Evolutionary conservation across 1,284 basidiomycete genomes (phyloP).

Genomic region (Ceratobasidium sp.): DNA sequence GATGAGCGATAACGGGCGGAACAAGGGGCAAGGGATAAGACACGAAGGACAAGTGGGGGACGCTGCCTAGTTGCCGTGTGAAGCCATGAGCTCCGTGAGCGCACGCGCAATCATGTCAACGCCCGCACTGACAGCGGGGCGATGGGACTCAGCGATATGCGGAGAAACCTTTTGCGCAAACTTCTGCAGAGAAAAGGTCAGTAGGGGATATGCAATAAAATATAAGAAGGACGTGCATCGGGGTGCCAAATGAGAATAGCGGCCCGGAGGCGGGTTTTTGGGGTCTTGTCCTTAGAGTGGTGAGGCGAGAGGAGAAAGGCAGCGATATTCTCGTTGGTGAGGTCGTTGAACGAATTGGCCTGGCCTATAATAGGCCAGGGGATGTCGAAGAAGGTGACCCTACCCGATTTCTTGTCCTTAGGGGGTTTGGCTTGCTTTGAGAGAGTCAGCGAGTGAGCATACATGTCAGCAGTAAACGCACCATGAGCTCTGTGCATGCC

Average conservation of each 20-base stretch:
- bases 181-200: constrained; percentile 28
- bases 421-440: constrained; percentile 26
- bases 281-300: constrained; percentile 41
- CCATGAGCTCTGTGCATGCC: constrained; percentile 30
- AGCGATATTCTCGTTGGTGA: constrained; percentile 39
- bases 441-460: constrained; percentile 14
- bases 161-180: constrained; percentile 34
- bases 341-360: constrained; percentile 27
- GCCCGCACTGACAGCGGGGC: constrained; percentile 31
- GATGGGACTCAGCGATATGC: constrained; percentile 26
- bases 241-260: constrained; percentile 43
- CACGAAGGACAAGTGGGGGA: background rate
- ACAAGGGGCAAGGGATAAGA: too few species aligned
- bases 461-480: background rate
- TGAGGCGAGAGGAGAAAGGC: constrained; percentile 8
- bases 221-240: constrained; percentile 36
- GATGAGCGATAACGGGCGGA: too few species aligned
- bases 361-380: constrained; percentile 42
- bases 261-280: constrained; percentile 37
- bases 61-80: constrained; percentile 22
- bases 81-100: constrained; percentile 36
- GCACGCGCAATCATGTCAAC: constrained; percentile 39
- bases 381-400: constrained; percentile 40
- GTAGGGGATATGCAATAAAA: constrained; percentile 25
- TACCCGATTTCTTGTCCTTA: constrained; percentile 25